Base-by-base conservation (phyloP, 345 rosid species). In the Dipteronia dyeriana region DNA sequence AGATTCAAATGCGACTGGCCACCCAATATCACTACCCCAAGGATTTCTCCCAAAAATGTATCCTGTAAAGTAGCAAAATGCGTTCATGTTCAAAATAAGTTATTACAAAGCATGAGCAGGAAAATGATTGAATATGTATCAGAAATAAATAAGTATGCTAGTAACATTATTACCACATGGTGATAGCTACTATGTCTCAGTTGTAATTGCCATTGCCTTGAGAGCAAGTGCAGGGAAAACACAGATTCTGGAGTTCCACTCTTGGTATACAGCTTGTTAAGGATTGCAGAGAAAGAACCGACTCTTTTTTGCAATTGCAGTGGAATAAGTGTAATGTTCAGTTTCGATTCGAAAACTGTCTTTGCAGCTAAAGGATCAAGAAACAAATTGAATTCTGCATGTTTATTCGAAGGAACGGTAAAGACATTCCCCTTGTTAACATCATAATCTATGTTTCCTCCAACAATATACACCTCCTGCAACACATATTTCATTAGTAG, bases 301-400 rank as follows among this genome's bases (percentile, higher is more conserved):
- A 91, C 82, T 69, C 78, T 80, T 7, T 86, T 86, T 79, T 92
- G 98, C 41, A 82, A 66, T 25, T 80, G 73, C 3, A 93, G 91
- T 9, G 99, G 99, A 68, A 92, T 79, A 72, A 95, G 91, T 19
- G 89, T 93, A 79, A 93, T 83, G 70, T 88, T 70, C 23, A 95
- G 76, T 25, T 79, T 77, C 1, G 99, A 95, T 41, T 88, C 80
- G 4, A 95, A 80, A 54, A 92, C 98, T 5, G 84, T 81, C 78
- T 92, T 91, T 41, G 96, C 96, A 26, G 98, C 96, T 57, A 86
- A 82, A 10, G 99, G 97, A 76, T 95, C 99, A 5, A 95, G 96
- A 86, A 87, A 92, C 88, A 95, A 88, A 67, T 92, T 95, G 87
- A 92, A 86, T 78, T 95, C 99, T 43, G 96, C 82, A 68, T 90